Percentiles rank a stretch among this genome's conserved stretches.
Evolutionary conservation across 306 rosid species (phyloP).

Genomic region (Citrullus amarus): DNA sequence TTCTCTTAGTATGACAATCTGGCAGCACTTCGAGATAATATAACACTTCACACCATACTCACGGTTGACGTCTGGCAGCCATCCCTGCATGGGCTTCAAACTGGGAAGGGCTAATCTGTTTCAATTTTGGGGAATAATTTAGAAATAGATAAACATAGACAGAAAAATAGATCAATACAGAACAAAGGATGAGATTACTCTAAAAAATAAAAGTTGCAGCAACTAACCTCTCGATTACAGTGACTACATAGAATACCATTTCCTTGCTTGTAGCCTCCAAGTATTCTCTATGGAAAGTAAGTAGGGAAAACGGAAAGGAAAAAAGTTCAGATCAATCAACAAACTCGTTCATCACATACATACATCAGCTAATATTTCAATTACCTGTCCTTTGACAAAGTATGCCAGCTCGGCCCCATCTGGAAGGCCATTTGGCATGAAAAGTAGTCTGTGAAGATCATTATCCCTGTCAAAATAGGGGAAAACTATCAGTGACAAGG

Average conservation of each 20-base stretch:
- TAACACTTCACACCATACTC: slow-evolving; percentile 32
- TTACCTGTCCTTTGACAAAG: slow-evolving; percentile 92
- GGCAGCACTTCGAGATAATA: slow-evolving; percentile 7
- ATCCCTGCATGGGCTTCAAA: slow-evolving; percentile 99
- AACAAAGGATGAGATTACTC: neutral
- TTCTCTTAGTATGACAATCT: slow-evolving; percentile 11
- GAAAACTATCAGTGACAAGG: neutral
- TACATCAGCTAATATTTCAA: neutral
- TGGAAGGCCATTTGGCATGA: slow-evolving; percentile 95
- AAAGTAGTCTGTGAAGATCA: slow-evolving; percentile 81
- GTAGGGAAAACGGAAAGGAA: neutral
- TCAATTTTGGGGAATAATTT: slow-evolving; percentile 9
- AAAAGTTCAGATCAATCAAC: neutral
- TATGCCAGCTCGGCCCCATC: slow-evolving; percentile 97
- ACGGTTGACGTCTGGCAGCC: slow-evolving; percentile 99
- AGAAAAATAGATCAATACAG: slow-evolving; percentile 4
- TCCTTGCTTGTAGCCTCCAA: slow-evolving; percentile 95
- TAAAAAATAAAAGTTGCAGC: slow-evolving; percentile 1
- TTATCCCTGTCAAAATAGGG: slow-evolving; percentile 55
- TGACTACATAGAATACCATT: slow-evolving; percentile 81
- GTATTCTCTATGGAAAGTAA: slow-evolving; percentile 37
- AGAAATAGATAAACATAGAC: slow-evolving; percentile 5
- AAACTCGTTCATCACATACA: neutral
- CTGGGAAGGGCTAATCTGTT: slow-evolving; percentile 96
- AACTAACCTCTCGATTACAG: slow-evolving; percentile 68